Evolutionary conservation across 192 early-diverging fungal genomes (phyloP).

Genomic region (Gryganskiella cystojenkinii): DNA sequence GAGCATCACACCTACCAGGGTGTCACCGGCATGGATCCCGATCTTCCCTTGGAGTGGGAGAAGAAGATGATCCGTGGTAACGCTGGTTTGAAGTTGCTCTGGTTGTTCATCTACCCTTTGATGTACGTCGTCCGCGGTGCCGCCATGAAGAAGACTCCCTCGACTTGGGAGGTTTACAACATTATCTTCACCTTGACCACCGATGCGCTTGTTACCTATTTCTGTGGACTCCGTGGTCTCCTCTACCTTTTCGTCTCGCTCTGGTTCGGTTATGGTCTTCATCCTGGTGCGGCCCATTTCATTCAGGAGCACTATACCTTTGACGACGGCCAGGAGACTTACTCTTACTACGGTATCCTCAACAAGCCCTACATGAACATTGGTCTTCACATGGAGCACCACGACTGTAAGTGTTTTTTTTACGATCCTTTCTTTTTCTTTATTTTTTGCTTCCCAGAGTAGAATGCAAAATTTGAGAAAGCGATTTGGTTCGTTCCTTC

Average conservation of each 20-base stretch:
- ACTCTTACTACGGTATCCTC: slow-evolving; percentile 94
- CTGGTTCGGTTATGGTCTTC: slow-evolving; percentile 87
- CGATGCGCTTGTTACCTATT: slow-evolving; percentile 63
- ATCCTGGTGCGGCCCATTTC: slow-evolving; percentile 96
- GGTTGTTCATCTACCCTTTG: slow-evolving; percentile 86
- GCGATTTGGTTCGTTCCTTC: too few relatives aligned
- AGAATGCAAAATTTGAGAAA: too few relatives aligned
- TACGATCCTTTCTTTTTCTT: background rate
- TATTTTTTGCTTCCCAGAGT: slow-evolving; percentile 5
- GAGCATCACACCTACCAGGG: slow-evolving; percentile 99
- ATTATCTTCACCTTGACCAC: slow-evolving; percentile 72
- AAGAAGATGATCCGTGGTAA: slow-evolving; percentile 78
- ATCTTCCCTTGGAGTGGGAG: slow-evolving; percentile 92
- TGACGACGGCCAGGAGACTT: slow-evolving; percentile 93
- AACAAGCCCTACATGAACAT: slow-evolving; percentile 94
- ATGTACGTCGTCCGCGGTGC: slow-evolving; percentile 88
- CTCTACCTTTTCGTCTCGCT: slow-evolving; percentile 75
- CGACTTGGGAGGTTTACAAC: slow-evolving; percentile 85
- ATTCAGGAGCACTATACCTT: slow-evolving; percentile 98
- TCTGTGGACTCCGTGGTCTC: slow-evolving; percentile 73
- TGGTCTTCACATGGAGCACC: slow-evolving; percentile 98
- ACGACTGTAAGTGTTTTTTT: slow-evolving; percentile 84
- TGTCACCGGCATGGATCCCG: slow-evolving; percentile 92
- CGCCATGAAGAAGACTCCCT: slow-evolving; percentile 71
- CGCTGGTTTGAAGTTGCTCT: slow-evolving; percentile 74